Base-by-base conservation (phyloP, 2,329 filamentous ascomycete genomes). In the Monilinia fructicola region DNA sequence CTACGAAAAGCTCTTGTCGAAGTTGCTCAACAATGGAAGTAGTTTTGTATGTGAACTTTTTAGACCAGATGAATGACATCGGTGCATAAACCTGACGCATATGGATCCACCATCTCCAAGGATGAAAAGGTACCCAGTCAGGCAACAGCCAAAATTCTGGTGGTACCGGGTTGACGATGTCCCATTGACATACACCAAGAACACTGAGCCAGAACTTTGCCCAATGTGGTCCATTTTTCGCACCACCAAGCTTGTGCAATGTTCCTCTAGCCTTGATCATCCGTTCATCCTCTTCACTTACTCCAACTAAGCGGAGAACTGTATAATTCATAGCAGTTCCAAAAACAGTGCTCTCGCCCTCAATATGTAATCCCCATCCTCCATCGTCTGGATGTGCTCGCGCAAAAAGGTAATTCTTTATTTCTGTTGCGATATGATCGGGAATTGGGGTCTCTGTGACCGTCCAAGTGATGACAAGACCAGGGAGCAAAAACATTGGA, bases 81-180 rank as follows among this genome's bases (percentile, higher is more conserved):
- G 93, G 90, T 59, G 97, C 77, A 74, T 94, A 97, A n/a, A 99
- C 93, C 78, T 91, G 88, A n/a, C 95, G 92, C 78, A 97, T 97
- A 74, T 99, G 95, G 74, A 98, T 91, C 94, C 93, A 97, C 93
- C 94, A 97, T 71, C 92, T 83, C 92, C 93, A 96, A 0, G 94
- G 94, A 6, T 92, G 88, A 74, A 97, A 84, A 0, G 93, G 93
- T 3, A 92, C 84, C 92, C 92, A 97, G 77, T 97, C 91, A 0
- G 93, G 93, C 4, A 97, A 80, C 52, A 97, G 82, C 95, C 95
- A 99, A 54, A 98, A 78, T 80, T 99, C 95, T 0, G 95, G 91
- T 0, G 95, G 95, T 2, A 95, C 88, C 0, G 95, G 95, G 73
- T 98, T 99, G 72, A 98, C 93, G 67, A 95, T 88, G 65, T 96